Conservation (phyloP, 1,284 basidiomycete species). For the Tylopilus orsonianus region DNA sequence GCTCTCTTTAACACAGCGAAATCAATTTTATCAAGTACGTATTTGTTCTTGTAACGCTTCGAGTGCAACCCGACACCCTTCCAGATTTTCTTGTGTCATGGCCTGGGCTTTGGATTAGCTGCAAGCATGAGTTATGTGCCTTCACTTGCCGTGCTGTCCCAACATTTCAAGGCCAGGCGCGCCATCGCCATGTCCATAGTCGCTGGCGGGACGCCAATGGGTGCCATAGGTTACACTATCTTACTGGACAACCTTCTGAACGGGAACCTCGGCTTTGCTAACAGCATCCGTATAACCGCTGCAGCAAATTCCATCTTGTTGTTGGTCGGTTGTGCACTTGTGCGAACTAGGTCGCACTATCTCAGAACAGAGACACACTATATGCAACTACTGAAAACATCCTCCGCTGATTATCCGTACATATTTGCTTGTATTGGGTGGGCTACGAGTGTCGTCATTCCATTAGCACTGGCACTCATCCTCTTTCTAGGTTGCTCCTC, state of each 20-base stretch:
- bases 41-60: neutral
- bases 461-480: neutral
- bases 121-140: constrained; percentile 36
- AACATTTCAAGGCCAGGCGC: constrained; percentile 35
- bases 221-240: constrained; percentile 35
- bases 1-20: constrained; percentile 36
- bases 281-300: constrained; percentile 30
- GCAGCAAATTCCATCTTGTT: constrained; percentile 28
- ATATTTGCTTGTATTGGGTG: constrained; percentile 30
- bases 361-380: constrained; percentile 16
- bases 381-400: constrained; percentile 16
- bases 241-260: constrained; percentile 40
- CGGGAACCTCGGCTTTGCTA: constrained; percentile 26
- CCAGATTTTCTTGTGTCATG: constrained; percentile 39
- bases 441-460: neutral
- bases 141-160: constrained; percentile 37
- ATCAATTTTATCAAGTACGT: constrained; percentile 37
- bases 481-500: constrained; percentile 20
- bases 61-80: neutral
- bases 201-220: constrained; percentile 34
- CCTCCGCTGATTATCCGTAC: constrained; percentile 26
- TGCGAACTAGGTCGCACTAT: constrained; percentile 27
- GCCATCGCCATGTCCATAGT: constrained; percentile 36
- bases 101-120: constrained; percentile 36
- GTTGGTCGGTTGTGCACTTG: constrained; percentile 26